Evolutionary conservation across 306 rosid species (phyloP).

Genomic region (Hippophae gyantsensis): DNA sequence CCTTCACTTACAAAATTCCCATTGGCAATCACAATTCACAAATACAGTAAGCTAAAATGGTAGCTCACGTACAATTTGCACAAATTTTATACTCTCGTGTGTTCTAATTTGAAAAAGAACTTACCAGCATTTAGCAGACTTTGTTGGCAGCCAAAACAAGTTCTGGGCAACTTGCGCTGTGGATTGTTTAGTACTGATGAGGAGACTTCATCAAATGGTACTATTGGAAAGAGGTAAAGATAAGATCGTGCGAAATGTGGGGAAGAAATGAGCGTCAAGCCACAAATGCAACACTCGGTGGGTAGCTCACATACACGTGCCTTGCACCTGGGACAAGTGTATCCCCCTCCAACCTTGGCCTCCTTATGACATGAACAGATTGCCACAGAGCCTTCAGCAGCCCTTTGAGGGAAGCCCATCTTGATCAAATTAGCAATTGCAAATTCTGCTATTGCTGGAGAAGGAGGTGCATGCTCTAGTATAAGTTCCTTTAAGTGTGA

Average conservation of each 20-base stretch:
- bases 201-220: constrained; percentile 81
- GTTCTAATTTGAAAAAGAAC: constrained; percentile 8
- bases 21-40: too few relatives aligned
- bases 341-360: constrained; percentile 85
- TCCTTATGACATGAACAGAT: constrained; percentile 89
- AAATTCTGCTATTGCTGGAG: constrained; percentile 95
- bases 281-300: constrained; percentile 84
- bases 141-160: constrained; percentile 90
- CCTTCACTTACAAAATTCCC: too few relatives aligned
- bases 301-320: constrained; percentile 97
- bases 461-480: constrained; percentile 94
- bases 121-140: constrained; percentile 55
- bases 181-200: constrained; percentile 36
- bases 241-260: constrained; percentile 98
- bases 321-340: constrained; percentile 91
- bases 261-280: constrained; percentile 89
- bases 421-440: constrained; percentile 83
- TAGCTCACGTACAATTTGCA: too few relatives aligned
- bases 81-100: too few relatives aligned
- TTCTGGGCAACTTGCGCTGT: constrained; percentile 30
- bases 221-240: constrained; percentile 90
- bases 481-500: constrained; percentile 74
- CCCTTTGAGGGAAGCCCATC: constrained; percentile 99
- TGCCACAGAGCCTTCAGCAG: constrained; percentile 82
- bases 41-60: too few relatives aligned